These are phyloP conservation scores for Fraxinus pennsylvanica DNA, from an alignment of 257 asterid species.

Conservation along the genomic window DNA sequence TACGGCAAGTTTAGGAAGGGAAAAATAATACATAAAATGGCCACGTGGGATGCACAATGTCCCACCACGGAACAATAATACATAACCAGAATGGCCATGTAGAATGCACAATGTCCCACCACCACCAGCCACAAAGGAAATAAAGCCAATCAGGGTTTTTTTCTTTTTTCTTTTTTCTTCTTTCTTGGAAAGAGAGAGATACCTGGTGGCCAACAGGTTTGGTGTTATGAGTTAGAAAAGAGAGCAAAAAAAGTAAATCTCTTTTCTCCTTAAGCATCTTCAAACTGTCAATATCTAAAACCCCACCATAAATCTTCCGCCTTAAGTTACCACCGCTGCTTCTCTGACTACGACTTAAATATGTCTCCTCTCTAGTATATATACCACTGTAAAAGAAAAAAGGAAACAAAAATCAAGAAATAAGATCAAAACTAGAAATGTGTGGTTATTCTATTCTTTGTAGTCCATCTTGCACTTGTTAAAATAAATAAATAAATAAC, in stretches of 20 bases:
- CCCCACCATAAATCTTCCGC: constrained; percentile 57
- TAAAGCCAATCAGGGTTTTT: not conserved
- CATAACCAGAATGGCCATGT: not conserved
- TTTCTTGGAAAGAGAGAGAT: not conserved
- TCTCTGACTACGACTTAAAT: constrained; percentile 38
- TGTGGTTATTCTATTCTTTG: not conserved
- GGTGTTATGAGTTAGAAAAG: constrained; percentile 83
- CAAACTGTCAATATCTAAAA: constrained; percentile 65
- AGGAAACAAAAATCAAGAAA: constrained; percentile 17
- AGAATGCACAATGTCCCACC: not conserved
- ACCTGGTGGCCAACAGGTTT: constrained; percentile 99
- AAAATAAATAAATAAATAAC: not conserved
- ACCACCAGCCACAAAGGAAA: not conserved
- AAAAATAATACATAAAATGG: not conserved
- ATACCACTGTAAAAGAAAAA: constrained; percentile 38
- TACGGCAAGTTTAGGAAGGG: constrained; percentile 11
- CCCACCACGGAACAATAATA: not conserved
- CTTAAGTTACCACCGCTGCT: constrained; percentile 48
- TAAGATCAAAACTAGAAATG: not conserved
- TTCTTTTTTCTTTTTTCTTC: no score
- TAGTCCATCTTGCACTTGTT: not conserved
- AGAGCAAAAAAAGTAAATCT: constrained; percentile 66
- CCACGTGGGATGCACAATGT: not conserved
- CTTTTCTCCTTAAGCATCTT: constrained; percentile 81
- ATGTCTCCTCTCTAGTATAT: constrained; percentile 44